These are phyloP conservation scores for Solanum corneliomulleri DNA, from an alignment of 257 asterid genomes.

Conservation along the genomic window DNA sequence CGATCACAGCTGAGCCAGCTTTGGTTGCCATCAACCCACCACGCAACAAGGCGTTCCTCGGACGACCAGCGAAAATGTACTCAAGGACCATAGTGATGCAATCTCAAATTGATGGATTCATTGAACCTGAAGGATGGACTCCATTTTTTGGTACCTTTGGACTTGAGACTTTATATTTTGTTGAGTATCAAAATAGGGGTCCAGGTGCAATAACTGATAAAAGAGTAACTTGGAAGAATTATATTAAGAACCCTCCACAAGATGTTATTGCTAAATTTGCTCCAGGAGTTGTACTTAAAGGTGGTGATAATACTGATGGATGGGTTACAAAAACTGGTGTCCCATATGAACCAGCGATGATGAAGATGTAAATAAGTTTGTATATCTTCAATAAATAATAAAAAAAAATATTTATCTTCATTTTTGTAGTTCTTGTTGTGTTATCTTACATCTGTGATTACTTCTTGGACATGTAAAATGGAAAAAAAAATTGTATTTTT, in stretches of 20 bases:
- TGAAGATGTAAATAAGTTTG: neutral
- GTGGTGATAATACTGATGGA: neutral
- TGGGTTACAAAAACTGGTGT: constrained; percentile 7
- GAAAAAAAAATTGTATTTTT: too few relatives aligned
- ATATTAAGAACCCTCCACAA: neutral
- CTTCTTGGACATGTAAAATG: neutral
- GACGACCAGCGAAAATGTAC: constrained; percentile 13
- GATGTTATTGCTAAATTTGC: constrained; percentile 9
- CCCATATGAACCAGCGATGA: constrained; percentile 8
- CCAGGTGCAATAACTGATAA: constrained; percentile 4
- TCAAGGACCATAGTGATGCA: constrained; percentile 22
- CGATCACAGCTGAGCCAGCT: neutral
- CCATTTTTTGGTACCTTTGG: neutral
- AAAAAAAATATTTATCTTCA: neutral
- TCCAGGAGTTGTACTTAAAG: neutral
- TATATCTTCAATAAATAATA: neutral
- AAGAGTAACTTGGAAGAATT: constrained; percentile 10
- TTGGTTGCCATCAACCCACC: neutral
- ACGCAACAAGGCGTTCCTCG: neutral
- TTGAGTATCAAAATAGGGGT: constrained; percentile 13
- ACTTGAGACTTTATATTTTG: constrained; percentile 9
- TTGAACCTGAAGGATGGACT: constrained; percentile 15
- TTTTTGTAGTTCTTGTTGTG: neutral
- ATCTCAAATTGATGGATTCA: constrained; percentile 7
- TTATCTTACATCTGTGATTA: neutral